These are phyloP conservation scores for Metschnikowia lachancei DNA, from an alignment of 805 yeast genomes.

Conservation along the genomic window DNA sequence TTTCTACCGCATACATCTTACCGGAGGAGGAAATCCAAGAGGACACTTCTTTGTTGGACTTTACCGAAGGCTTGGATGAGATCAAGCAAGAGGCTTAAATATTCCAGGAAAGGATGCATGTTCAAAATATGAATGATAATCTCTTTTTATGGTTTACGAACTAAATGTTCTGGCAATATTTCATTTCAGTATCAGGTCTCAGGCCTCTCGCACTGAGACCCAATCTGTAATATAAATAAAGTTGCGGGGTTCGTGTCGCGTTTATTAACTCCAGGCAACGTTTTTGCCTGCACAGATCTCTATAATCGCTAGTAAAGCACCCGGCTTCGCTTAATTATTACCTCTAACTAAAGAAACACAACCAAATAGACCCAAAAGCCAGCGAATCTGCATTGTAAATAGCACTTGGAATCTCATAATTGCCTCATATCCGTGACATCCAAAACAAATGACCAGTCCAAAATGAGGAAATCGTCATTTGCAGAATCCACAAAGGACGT, in stretches of 20 bases:
- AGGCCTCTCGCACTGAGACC: too few relatives aligned
- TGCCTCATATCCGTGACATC: neutral
- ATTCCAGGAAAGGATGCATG: too few relatives aligned
- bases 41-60: slow-evolving; percentile 3
- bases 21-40: slow-evolving; percentile 7
- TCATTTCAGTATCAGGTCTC: too few relatives aligned
- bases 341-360: neutral
- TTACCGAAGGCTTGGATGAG: slow-evolving; percentile 1
- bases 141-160: too few relatives aligned
- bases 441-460: neutral
- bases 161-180: too few relatives aligned
- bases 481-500: neutral
- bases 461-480: slow-evolving; percentile 1
- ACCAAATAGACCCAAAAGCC: neutral
- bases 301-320: neutral
- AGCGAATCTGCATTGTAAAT: neutral
- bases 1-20: slow-evolving; percentile 32
- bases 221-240: too few relatives aligned
- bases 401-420: neutral
- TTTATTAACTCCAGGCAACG: neutral
- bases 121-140: too few relatives aligned
- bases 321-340: neutral
- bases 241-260: neutral
- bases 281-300: slow-evolving; percentile 8
- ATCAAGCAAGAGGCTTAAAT: slow-evolving; percentile 7